A percentile compares a stretch with the other conserved stretches of the same genome.
These are phyloP conservation scores for Hypoxylon perforatum DNA, from an alignment of 495 filamentous ascomycete species.

Conservation along the genomic window DNA sequence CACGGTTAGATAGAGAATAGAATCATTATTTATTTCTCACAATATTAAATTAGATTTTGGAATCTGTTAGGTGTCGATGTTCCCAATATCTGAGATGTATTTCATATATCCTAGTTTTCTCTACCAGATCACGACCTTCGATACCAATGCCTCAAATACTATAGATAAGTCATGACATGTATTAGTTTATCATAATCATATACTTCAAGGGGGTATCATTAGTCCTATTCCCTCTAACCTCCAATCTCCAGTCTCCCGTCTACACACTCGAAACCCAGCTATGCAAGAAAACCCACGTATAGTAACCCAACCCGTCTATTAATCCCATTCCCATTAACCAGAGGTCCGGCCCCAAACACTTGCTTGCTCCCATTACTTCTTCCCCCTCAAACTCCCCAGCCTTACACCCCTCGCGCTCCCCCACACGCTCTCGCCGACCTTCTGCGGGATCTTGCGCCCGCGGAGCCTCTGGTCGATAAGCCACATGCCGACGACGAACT, in stretches of 20 bases:
- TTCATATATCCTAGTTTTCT: no score
- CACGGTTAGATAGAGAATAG: no score
- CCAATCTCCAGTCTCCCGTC: background rate
- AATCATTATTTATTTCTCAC: no score
- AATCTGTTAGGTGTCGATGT: no score
- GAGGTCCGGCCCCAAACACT: background rate
- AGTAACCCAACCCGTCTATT: background rate
- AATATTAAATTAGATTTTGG: no score
- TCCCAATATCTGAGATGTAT: no score
- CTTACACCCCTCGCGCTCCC: slow-evolving; percentile 75
- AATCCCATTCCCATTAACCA: background rate
- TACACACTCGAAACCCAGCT: background rate
- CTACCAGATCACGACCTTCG: no score
- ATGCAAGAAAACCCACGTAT: background rate
- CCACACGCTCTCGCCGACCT: slow-evolving; percentile 87
- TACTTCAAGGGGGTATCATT: slow-evolving; percentile 27
- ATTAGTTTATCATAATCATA: slow-evolving; percentile 29
- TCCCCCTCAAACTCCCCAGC: slow-evolving; percentile 33
- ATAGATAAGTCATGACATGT: slow-evolving; percentile 3
- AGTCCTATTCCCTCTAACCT: background rate
- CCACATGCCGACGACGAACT: slow-evolving; percentile 98
- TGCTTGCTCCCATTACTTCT: slow-evolving; percentile 16
- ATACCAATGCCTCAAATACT: no score
- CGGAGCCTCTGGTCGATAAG: slow-evolving; percentile 89
- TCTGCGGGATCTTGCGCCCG: slow-evolving; percentile 85